Conservation (phyloP, 2,329 filamentous ascomycete genomes). For the Geosmithia flava region DNA sequence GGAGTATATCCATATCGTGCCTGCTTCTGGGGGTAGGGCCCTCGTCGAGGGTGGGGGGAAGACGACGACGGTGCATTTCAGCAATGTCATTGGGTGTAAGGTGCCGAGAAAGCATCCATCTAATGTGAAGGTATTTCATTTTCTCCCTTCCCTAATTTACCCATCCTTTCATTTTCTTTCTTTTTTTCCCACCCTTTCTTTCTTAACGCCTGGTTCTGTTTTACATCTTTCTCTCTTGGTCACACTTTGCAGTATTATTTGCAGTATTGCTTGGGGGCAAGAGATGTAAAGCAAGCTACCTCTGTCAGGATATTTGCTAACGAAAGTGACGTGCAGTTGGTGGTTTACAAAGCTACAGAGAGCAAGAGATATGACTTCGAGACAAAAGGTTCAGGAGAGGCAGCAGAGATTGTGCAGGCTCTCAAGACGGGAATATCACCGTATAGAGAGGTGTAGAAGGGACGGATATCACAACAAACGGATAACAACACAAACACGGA, state of each 20-base stretch:
- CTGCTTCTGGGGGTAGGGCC: slow-evolving; percentile 53
- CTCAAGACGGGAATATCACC: slow-evolving; percentile 65
- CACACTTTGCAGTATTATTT: no score
- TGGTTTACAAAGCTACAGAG: slow-evolving; percentile 65
- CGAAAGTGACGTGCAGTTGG: slow-evolving; percentile 28
- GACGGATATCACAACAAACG: no score
- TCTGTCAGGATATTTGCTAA: no score
- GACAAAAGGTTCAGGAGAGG: slow-evolving; percentile 58
- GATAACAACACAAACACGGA: no score
- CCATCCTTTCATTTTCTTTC: not conserved
- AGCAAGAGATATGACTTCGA: slow-evolving; percentile 80
- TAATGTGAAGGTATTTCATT: slow-evolving; percentile 55
- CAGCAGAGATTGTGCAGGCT: slow-evolving; percentile 66
- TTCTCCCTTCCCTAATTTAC: not conserved
- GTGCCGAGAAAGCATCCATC: slow-evolving; percentile 68
- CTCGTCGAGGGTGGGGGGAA: slow-evolving; percentile 53
- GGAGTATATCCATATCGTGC: slow-evolving; percentile 80
- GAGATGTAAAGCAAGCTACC: no score
- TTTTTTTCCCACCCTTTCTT: not conserved
- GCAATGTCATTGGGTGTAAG: slow-evolving; percentile 71
- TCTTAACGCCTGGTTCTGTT: not conserved
- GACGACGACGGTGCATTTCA: slow-evolving; percentile 72
- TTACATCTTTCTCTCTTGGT: no score
- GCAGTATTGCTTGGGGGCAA: no score
- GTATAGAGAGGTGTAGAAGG: slow-evolving; percentile 36